phyloP scores from a whole-genome alignment of 78 protist genomes.

The Dictyostelium purpureum region DNA sequence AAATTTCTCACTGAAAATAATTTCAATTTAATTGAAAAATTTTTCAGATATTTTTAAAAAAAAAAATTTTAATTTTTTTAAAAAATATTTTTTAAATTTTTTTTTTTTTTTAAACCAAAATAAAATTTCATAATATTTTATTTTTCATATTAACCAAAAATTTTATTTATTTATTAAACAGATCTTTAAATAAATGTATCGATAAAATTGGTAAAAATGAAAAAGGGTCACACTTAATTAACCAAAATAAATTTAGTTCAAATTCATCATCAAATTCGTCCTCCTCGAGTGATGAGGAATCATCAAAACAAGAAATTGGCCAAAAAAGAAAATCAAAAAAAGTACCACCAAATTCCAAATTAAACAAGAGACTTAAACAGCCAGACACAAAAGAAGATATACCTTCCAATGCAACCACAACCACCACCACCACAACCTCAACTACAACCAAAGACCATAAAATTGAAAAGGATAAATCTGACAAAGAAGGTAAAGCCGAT shows the following conservation, averaged over 20 bases:
- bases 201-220: constrained; percentile 72
- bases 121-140: not conserved
- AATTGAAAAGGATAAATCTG: not conserved
- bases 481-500: not conserved
- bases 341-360: not conserved
- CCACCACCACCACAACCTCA: not conserved
- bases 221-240: not conserved
- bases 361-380: constrained; percentile 46
- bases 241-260: not conserved
- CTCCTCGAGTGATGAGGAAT: constrained; percentile 43
- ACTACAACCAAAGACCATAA: not conserved
- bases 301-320: not conserved
- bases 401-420: not conserved
- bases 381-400: constrained; percentile 8
- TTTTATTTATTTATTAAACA: not conserved
- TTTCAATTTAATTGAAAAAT: not conserved
- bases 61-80: not conserved
- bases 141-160: not conserved
- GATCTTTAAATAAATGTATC: constrained; percentile 55
- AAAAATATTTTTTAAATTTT: not conserved
- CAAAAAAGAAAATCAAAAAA: constrained; percentile 12
- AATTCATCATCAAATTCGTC: constrained; percentile 10
- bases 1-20: not conserved
- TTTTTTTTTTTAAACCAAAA: not conserved
- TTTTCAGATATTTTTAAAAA: not conserved